Conservation (phyloP, 148 eudicot species). For the Amaranthus hypochondriacus region DNA sequence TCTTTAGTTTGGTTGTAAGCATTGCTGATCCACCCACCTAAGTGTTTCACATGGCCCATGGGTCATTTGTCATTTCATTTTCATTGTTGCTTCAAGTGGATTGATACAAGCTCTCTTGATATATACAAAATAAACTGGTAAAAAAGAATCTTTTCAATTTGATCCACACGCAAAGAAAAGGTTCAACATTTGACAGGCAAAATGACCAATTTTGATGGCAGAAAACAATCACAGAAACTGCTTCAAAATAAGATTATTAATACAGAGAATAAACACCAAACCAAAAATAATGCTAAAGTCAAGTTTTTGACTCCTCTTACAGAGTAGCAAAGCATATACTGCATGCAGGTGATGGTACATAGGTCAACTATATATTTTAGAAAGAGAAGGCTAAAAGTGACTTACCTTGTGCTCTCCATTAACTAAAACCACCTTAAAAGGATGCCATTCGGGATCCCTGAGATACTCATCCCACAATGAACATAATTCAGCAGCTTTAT, state of each 20-base stretch:
- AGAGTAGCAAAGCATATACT: background rate
- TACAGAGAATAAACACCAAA: background rate
- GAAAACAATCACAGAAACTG: background rate
- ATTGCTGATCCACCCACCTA: too few species aligned
- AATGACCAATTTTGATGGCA: background rate
- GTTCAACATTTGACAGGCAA: background rate
- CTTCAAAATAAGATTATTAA: background rate
- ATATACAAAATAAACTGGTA: background rate
- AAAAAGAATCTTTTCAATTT: background rate
- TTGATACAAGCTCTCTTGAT: background rate
- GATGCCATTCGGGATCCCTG: conserved; percentile 93
- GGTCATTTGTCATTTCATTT: background rate
- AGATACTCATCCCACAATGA: conserved; percentile 94
- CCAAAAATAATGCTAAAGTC: background rate
- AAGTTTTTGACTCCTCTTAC: background rate
- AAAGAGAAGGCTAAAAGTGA: conserved; percentile 1
- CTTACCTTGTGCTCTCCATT: conserved; percentile 37
- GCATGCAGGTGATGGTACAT: background rate
- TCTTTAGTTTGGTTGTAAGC: too few species aligned
- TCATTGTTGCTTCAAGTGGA: background rate
- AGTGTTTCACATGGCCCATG: too few species aligned
- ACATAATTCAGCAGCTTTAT: conserved; percentile 69
- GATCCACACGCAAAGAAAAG: background rate
- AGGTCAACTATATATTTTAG: background rate
- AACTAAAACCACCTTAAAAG: conserved; percentile 49